Conservation (phyloP, 2,329 filamentous ascomycete genomes). For the Colletotrichum sublineola region DNA sequence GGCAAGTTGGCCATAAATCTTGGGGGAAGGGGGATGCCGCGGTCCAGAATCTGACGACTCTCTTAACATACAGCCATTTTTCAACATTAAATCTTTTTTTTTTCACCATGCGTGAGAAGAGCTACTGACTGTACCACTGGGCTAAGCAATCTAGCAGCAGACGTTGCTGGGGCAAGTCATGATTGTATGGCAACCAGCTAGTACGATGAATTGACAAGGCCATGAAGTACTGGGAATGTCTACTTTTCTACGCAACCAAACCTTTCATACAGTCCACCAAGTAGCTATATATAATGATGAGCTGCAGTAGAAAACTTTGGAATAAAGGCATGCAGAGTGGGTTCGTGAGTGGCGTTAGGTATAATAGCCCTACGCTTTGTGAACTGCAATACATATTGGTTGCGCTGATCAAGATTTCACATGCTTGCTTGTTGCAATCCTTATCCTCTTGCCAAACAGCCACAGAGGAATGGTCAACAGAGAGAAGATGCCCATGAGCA, state of each 20-base stretch:
- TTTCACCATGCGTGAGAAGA: not conserved
- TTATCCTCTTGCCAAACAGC: constrained; percentile 53
- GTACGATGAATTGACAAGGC: not conserved
- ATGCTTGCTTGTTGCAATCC: constrained; percentile 50
- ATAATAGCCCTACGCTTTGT: fast-evolving
- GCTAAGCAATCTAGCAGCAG: too few species aligned
- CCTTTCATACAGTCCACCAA: not conserved
- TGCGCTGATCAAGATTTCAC: not conserved
- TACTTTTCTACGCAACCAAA: not conserved
- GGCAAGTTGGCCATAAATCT: too few species aligned
- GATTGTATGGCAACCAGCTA: not conserved
- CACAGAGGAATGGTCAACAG: constrained; percentile 53
- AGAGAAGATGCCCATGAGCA: constrained; percentile 64
- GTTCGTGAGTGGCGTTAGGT: not conserved
- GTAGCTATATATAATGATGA: not conserved
- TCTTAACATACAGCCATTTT: too few species aligned
- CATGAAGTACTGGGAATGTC: not conserved
- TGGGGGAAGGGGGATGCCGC: too few species aligned
- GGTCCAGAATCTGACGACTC: too few species aligned
- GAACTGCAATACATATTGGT: too few species aligned
- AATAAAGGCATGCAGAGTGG: too few species aligned
- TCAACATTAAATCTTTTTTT: too few species aligned
- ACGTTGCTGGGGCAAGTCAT: not conserved
- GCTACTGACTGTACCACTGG: too few species aligned
- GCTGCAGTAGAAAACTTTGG: not conserved